Percentiles rank a stretch among this genome's conserved stretches.
phyloP scores from a whole-genome alignment of 2,329 filamentous ascomycete species.

The Microsporum ferrugineum region DNA sequence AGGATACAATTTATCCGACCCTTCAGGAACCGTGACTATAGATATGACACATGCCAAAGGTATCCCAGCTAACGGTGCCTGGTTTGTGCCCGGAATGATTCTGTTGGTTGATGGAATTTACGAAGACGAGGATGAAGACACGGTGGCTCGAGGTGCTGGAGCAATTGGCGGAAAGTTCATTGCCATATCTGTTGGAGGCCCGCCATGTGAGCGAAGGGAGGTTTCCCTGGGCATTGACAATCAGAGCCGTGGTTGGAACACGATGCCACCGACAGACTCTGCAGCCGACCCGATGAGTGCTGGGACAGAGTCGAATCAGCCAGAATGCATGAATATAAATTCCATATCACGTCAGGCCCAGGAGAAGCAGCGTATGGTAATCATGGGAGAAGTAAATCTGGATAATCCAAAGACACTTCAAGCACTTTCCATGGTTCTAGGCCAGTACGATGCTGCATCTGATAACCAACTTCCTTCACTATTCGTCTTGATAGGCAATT shows the following conservation, averaged over 20 bases:
- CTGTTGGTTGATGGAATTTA: constrained; percentile 93
- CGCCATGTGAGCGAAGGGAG: constrained; percentile 75
- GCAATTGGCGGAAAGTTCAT: constrained; percentile 87
- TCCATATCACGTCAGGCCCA: background rate
- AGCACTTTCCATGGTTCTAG: constrained; percentile 68
- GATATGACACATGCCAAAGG: constrained; percentile 70
- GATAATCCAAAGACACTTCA: constrained; percentile 72
- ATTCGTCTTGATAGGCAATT: constrained; percentile 80
- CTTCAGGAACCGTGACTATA: constrained; percentile 76
- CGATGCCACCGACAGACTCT: constrained; percentile 20
- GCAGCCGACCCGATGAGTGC: background rate
- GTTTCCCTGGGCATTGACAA: constrained; percentile 62
- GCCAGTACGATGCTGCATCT: constrained; percentile 56
- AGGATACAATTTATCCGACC: constrained; percentile 67
- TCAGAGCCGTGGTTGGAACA: constrained; percentile 25
- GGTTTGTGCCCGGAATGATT: constrained; percentile 93
- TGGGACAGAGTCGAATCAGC: background rate
- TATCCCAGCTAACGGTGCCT: constrained; percentile 75
- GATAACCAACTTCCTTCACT: constrained; percentile 58
- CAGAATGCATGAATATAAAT: background rate
- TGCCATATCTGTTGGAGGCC: constrained; percentile 80
- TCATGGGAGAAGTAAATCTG: constrained; percentile 76
- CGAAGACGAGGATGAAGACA: constrained; percentile 69
- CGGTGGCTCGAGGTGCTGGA: constrained; percentile 60
- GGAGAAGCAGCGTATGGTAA: constrained; percentile 45